Evolutionary conservation across 371 early-diverging fungal genomes (phyloP), one percentile per base, ranked within the genome.

Genomic region (Mortierella sp.): DNA sequence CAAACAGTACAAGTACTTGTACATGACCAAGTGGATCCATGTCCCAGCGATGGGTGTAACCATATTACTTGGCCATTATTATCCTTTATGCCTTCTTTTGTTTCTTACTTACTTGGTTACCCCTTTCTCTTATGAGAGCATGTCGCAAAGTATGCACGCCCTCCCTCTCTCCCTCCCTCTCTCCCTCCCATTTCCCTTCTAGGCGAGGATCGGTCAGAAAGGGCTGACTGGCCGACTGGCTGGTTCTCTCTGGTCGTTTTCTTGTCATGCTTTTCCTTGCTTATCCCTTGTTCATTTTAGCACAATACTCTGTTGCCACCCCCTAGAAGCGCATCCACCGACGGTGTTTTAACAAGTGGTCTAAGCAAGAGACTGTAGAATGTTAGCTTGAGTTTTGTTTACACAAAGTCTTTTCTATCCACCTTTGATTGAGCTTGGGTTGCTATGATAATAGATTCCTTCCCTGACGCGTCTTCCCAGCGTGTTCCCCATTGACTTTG

Each of bases 71-170:
- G 31, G 63, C 63, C 63, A 63, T 63, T 16, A 19, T 9, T 1
- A 8, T 8, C 38, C 24, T 42, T 68, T 2, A 10, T 42, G 28
- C 2, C 16, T 34, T 19, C 34, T 38, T 34, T 2, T 21, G 9
- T 63, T 58, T 11, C 44, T 68, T 24, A 3, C 38, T 7, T 60
- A 16, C 21, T 68, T 68, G 8, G 8, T 21, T 6, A 19, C 68
- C 68, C 68, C 21, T 38, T 50, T 50, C 14, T 38, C 52, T 52
- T 26, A 38, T 48, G 45, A 38, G 68, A 34, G 42, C 54, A n/a
- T 34, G 47, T 73, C 34, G 42, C 68, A 68, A 42, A 68, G 68
- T 68, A 68, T 68, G 68, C 68, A 68, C 68, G 68, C 42, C 68
- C 68, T 31, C 38, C 63, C 63, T 16, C 42, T 38, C 42, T 38